A percentile compares a stretch with the other conserved stretches of the same genome.
These are phyloP conservation scores for Paraphoma chrysanthemicola DNA, from an alignment of 2,329 filamentous ascomycete species.

Conservation along the genomic window DNA sequence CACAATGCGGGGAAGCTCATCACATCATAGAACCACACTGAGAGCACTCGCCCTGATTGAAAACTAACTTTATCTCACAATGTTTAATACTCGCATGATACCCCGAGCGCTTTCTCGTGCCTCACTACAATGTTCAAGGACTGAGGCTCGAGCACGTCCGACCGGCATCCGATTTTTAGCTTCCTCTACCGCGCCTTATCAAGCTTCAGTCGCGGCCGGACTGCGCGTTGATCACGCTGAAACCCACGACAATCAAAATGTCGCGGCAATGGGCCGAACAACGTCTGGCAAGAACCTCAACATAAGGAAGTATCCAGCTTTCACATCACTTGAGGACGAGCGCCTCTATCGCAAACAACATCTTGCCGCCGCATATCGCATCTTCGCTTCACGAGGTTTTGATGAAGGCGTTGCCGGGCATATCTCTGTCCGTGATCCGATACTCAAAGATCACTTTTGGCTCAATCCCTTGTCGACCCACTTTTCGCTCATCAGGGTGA, in stretches of 20 bases:
- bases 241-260: constrained; percentile 49
- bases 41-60: neutral
- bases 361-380: constrained; percentile 52
- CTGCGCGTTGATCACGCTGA: constrained; percentile 43
- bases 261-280: constrained; percentile 56
- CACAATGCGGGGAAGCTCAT: neutral
- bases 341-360: constrained; percentile 55
- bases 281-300: constrained; percentile 54
- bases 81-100: neutral
- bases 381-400: constrained; percentile 50
- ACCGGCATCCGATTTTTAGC: constrained; percentile 11
- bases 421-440: constrained; percentile 51
- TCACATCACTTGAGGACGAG: constrained; percentile 49
- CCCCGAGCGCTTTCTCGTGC: too few relatives aligned
- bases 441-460: constrained; percentile 47
- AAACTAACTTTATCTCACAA: neutral
- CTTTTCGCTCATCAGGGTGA: constrained; percentile 52
- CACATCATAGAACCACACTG: neutral
- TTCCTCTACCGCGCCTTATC: constrained; percentile 17
- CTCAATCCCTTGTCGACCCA: constrained; percentile 54
- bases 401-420: constrained; percentile 55
- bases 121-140: neutral
- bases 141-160: neutral
- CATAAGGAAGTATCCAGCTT: constrained; percentile 54
- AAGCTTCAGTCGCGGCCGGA: constrained; percentile 22